These are phyloP conservation scores for Mycena vitilis DNA, from an alignment of 768 basidiomycete genomes.

Conservation along the genomic window DNA sequence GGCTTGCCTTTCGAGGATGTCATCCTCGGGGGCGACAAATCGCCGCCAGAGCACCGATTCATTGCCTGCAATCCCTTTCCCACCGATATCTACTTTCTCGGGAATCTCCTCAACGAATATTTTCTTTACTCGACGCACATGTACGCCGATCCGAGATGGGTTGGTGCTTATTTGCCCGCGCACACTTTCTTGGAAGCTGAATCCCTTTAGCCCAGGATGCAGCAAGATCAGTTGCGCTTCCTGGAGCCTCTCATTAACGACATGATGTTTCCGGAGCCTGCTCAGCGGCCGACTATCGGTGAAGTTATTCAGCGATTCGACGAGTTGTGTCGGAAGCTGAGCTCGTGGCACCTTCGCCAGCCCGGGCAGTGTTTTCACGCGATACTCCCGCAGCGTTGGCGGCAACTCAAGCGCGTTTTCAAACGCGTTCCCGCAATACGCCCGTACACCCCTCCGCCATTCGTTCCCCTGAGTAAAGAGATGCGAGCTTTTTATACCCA, in stretches of 20 bases:
- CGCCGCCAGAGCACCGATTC: no score
- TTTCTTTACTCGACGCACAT: slow-evolving; percentile 1
- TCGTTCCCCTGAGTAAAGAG: neutral
- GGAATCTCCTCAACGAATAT: slow-evolving; percentile 28
- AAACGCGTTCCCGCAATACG: neutral
- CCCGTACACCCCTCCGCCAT: neutral
- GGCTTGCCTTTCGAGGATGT: neutral
- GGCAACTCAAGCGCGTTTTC: neutral
- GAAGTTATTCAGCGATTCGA: slow-evolving; percentile 1
- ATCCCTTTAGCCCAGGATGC: neutral
- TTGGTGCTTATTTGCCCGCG: no score
- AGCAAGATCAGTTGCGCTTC: neutral
- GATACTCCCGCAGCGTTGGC: neutral
- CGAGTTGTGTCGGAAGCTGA: neutral
- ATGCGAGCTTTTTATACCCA: slow-evolving; percentile 3
- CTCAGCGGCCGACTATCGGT: slow-evolving; percentile 3
- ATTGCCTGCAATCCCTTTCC: no score
- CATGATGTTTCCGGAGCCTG: neutral
- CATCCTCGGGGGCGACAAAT: slow-evolving; percentile 2
- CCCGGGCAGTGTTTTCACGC: no score
- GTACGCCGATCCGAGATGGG: no score
- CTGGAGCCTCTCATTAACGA: neutral
- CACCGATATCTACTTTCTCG: no score
- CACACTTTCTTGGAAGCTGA: no score
- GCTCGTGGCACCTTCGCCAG: no score